Percentiles rank a stretch among this genome's conserved stretches.
Conservation (phyloP, 805 yeast genomes). For the Starmerella asiatica region DNA sequence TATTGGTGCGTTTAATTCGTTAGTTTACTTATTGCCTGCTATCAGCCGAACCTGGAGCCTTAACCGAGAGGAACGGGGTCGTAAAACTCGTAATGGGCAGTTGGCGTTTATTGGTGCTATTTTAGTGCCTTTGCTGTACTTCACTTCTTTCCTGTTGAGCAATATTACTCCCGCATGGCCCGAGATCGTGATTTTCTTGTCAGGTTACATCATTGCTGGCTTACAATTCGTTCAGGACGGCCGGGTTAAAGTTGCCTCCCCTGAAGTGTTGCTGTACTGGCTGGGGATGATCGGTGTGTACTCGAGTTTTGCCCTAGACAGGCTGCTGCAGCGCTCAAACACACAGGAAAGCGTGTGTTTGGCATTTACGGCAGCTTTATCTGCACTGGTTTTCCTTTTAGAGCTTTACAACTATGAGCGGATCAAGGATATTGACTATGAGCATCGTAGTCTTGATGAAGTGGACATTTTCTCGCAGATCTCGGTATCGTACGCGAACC, state of each 20-base stretch:
- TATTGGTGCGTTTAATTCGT: constrained; percentile 12
- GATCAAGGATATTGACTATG: not conserved
- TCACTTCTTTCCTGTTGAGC: constrained; percentile 4
- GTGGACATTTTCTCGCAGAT: constrained; percentile 17
- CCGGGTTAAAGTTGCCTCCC: constrained; percentile 17
- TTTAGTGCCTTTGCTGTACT: constrained; percentile 8
- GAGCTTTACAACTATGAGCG: constrained; percentile 11
- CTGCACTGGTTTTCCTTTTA: constrained; percentile 6
- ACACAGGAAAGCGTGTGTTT: not conserved
- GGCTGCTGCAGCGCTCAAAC: constrained; percentile 1
- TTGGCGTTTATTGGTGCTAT: constrained; percentile 13
- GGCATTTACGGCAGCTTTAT: not conserved
- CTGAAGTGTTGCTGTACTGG: constrained; percentile 21
- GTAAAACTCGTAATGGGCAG: constrained; percentile 15
- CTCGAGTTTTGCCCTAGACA: constrained; percentile 14
- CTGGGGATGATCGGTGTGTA: constrained; percentile 10
- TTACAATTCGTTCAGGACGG: constrained; percentile 21
- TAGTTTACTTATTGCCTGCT: constrained; percentile 10
- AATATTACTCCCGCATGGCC: constrained; percentile 6
- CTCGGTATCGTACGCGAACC: constrained; percentile 14
- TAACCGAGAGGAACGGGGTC: constrained; percentile 13
- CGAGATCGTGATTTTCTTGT: constrained; percentile 10
- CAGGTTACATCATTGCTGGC: constrained; percentile 8
- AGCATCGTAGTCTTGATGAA: constrained; percentile 9
- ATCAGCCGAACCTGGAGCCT: constrained; percentile 10